These are phyloP conservation scores for Effrenium voratum DNA, from an alignment of 73 alveolate species.

Conservation along the genomic window DNA sequence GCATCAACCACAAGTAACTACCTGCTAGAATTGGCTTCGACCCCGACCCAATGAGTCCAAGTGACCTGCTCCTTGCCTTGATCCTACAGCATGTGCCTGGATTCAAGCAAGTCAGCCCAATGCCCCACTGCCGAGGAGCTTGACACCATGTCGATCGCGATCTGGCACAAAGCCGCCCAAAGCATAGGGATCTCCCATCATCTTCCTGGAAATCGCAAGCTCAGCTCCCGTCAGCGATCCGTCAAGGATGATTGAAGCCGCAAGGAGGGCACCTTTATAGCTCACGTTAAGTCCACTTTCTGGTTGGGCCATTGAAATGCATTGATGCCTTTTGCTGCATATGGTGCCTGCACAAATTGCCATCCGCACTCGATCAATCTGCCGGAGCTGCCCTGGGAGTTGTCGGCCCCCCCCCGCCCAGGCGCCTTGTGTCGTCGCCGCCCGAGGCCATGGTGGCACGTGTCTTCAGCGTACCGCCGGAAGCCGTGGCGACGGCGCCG, in stretches of 20 bases:
- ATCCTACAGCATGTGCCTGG: too few species aligned
- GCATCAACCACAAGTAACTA: too few species aligned
- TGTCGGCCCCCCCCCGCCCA: neutral
- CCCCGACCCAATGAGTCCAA: too few species aligned
- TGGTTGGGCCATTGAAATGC: neutral
- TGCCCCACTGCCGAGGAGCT: too few species aligned
- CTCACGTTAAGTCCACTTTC: neutral
- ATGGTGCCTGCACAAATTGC: too few species aligned
- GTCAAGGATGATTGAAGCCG: too few species aligned
- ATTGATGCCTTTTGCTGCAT: too few species aligned
- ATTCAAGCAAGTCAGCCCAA: too few species aligned
- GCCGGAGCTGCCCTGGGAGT: neutral
- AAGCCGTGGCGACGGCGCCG: slow-evolving; percentile 91
- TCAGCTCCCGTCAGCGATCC: neutral
- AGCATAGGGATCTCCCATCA: slow-evolving; percentile 90
- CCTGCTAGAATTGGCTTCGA: too few species aligned
- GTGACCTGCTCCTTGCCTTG: too few species aligned
- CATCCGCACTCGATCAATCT: too few species aligned
- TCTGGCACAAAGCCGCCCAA: slow-evolving; percentile 92
- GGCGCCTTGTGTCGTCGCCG: slow-evolving; percentile 40
- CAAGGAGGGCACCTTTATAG: neutral
- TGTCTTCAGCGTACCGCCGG: slow-evolving; percentile 92
- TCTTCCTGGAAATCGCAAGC: neutral
- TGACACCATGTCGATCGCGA: slow-evolving; percentile 85
- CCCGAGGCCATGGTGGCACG: slow-evolving; percentile 91